These are phyloP conservation scores for Glebionis coronaria DNA, from an alignment of 129 eudicot genomes.

Conservation along the genomic window DNA sequence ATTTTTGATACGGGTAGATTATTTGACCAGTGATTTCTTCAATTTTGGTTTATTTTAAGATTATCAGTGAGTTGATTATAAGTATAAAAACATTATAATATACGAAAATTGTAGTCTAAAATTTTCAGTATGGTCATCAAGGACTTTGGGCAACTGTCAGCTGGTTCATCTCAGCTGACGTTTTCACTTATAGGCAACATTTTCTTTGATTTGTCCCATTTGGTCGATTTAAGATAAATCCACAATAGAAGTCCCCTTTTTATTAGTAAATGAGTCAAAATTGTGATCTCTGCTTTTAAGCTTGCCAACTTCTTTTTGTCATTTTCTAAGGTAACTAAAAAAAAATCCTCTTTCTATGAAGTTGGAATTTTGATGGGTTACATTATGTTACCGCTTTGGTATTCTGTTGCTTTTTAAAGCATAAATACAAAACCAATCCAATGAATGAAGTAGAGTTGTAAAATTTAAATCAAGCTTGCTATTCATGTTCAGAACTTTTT, in stretches of 20 bases:
- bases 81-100: too few relatives aligned
- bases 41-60: too few relatives aligned
- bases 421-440: background rate
- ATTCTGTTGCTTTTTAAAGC: background rate
- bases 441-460: too few relatives aligned
- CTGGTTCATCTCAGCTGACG: too few relatives aligned
- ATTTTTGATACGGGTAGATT: background rate
- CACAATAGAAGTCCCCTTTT: background rate
- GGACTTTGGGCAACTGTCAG: too few relatives aligned
- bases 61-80: too few relatives aligned
- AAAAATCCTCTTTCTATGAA: background rate
- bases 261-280: background rate
- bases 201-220: too few relatives aligned
- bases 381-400: background rate
- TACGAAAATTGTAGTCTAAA: too few relatives aligned
- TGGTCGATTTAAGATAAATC: background rate
- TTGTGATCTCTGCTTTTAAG: background rate
- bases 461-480: background rate
- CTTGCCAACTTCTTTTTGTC: background rate
- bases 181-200: too few relatives aligned
- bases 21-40: too few relatives aligned
- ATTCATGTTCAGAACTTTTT: slow-evolving; percentile 3
- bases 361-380: background rate
- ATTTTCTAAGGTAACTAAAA: background rate
- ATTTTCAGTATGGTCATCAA: too few relatives aligned